phyloP scores from a whole-genome alignment of 495 filamentous ascomycete genomes.

The Astrothelium subdiscretum region DNA sequence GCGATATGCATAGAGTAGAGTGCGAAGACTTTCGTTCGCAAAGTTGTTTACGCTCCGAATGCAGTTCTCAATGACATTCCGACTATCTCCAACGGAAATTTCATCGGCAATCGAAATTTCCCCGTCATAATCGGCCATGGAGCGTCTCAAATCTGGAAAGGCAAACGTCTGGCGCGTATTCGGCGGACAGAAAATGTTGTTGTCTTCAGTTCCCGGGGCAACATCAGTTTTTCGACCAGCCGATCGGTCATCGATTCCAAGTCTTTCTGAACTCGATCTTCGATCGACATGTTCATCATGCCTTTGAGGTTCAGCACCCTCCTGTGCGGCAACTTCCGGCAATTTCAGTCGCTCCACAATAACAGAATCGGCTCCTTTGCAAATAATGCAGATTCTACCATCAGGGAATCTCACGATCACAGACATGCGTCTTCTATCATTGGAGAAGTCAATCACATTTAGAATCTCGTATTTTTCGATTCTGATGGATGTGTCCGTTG shows the following conservation, averaged over 20 bases:
- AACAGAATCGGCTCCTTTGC: constrained; percentile 81
- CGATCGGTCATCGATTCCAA: no score
- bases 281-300: no score
- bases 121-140: no score
- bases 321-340: constrained; percentile 61
- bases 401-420: constrained; percentile 80
- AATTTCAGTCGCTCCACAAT: constrained; percentile 64
- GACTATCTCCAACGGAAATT: constrained; percentile 44
- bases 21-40: constrained; percentile 80
- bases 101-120: constrained; percentile 55
- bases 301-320: constrained; percentile 61
- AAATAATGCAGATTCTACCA: constrained; percentile 72
- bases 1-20: constrained; percentile 73
- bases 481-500: constrained; percentile 35
- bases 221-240: no score
- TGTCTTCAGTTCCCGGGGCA: no score
- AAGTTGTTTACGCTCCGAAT: constrained; percentile 90
- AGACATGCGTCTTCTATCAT: constrained; percentile 85
- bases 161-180: no score
- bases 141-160: no score
- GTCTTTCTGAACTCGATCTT: no score
- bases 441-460: constrained; percentile 88
- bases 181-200: no score
- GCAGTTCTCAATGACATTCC: constrained; percentile 60
- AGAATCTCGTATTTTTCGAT: constrained; percentile 67